Evolutionary conservation across 2,329 filamentous ascomycete species (phyloP).

Genomic region (Hypoxylon sp.): DNA sequence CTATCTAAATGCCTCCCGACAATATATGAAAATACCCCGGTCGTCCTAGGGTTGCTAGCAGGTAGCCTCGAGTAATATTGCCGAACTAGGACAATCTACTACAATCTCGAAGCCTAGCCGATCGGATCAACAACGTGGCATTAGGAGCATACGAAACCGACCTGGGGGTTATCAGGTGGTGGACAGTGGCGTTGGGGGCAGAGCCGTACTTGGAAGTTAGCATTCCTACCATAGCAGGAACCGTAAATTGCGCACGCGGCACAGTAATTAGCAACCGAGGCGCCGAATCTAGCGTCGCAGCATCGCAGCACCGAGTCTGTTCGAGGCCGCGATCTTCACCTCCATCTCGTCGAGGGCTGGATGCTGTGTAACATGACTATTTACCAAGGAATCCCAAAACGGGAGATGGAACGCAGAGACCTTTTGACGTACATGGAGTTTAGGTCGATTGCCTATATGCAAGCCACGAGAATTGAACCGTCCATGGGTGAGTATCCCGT

Average conservation of each 20-base stretch:
- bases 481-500: constrained; percentile 7
- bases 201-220: constrained; percentile 22
- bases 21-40: constrained; percentile 15
- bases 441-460: constrained; percentile 7
- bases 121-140: constrained; percentile 38
- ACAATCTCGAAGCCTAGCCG: constrained; percentile 32
- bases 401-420: constrained; percentile 5
- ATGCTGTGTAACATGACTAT: constrained; percentile 36
- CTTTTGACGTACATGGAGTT: constrained; percentile 18
- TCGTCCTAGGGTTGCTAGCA: constrained; percentile 1
- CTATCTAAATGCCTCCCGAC: constrained; percentile 1
- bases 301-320: constrained; percentile 38
- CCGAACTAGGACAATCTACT: constrained; percentile 29
- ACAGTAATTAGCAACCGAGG: constrained; percentile 30
- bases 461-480: constrained; percentile 14
- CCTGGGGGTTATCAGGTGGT: constrained; percentile 14
- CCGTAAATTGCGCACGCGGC: constrained; percentile 43
- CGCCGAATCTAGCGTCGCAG: constrained; percentile 38
- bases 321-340: constrained; percentile 38
- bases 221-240: constrained; percentile 22
- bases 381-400: constrained; percentile 11
- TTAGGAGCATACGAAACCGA: constrained; percentile 38
- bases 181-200: constrained; percentile 17
- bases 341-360: constrained; percentile 18
- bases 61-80: constrained; percentile 35